A percentile compares a stretch with the other conserved stretches of the same genome.
These are phyloP conservation scores for Kwoniella heveanensis DNA, from an alignment of 768 basidiomycete genomes.

Conservation along the genomic window DNA sequence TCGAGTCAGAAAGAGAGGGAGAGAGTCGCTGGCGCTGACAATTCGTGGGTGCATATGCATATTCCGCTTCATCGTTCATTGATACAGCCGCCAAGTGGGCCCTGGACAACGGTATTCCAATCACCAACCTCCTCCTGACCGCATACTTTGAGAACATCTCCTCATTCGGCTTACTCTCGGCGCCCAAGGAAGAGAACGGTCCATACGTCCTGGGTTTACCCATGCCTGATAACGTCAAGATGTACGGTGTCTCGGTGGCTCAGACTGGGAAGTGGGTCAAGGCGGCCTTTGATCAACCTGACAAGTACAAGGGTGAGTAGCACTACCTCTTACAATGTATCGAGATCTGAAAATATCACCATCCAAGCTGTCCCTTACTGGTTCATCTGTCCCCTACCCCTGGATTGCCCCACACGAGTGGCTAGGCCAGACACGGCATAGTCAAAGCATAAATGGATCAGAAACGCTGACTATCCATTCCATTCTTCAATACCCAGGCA, in stretches of 20 bases:
- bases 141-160: slow-evolving; percentile 26
- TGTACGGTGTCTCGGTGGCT: slow-evolving; percentile 20
- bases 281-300: slow-evolving; percentile 12
- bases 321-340: no score
- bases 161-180: slow-evolving; percentile 2
- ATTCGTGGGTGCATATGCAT: no score
- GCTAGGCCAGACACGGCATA: no score
- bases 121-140: slow-evolving; percentile 23
- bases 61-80: no score
- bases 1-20: no score
- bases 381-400: no score
- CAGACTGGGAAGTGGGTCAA: slow-evolving; percentile 29
- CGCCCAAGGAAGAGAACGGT: slow-evolving; percentile 4
- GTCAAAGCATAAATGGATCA: not conserved
- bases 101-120: slow-evolving; percentile 9
- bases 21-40: no score
- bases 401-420: no score
- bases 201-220: slow-evolving; percentile 8
- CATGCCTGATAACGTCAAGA: slow-evolving; percentile 15
- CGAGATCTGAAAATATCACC: no score
- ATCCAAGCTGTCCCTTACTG: no score
- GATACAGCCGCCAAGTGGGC: slow-evolving; percentile 17
- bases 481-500: slow-evolving; percentile 7
- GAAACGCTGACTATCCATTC: slow-evolving; percentile 2
- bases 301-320: slow-evolving; percentile 26